Base-by-base conservation (phyloP, 495 filamentous ascomycete species). In the Trichoderma orchidacearum region DNA sequence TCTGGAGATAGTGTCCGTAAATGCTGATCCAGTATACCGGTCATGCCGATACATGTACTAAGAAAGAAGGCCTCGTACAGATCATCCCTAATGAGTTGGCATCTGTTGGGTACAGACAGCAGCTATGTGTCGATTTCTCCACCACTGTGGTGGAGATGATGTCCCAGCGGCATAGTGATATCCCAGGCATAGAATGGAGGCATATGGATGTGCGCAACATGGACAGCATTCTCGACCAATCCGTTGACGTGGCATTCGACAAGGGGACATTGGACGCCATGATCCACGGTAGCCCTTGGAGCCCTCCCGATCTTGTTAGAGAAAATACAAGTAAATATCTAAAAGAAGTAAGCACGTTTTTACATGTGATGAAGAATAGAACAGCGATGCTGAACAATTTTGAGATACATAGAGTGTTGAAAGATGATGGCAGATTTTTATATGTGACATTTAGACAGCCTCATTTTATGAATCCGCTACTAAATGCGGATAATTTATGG, bases 201-300 rank as follows among this genome's bases (percentile, higher is more conserved):
- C 60, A 68, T 27, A 73, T 70, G 61, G 80, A 85, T 66, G 70
- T 84, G 23, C 73, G 79, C 11, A 55, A 75, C n/a, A 73, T 83
- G 66, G 53, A 62, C 36, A 60, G 48, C 11, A 58, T 70, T 12
- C 63, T 62, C 5, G 65, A 67, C 30, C 59, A 51, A 3, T 68
- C 63, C 11, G 62, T 83, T 55, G 79, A 82, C 62, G 68, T 83
- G 23, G 78, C 78, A 18, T 77, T 85, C 57, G 80, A 84, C 59
- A 85, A 85, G 61, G 76, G 72, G 4, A 83, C 80, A 2, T 68
- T 85, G 1, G 82, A 84, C 60, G 79, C 77, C 31, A 81, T 84
- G 75, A 74, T 85, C 18, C 69, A 79, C 53, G 80, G 81, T 5
- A 76, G 71, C 51, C 70, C 73, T 0, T 82, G 80, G 80, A 75